Evolutionary conservation across 768 basidiomycete species (phyloP).

Genomic region (Cystofilobasidium capitatum): DNA sequence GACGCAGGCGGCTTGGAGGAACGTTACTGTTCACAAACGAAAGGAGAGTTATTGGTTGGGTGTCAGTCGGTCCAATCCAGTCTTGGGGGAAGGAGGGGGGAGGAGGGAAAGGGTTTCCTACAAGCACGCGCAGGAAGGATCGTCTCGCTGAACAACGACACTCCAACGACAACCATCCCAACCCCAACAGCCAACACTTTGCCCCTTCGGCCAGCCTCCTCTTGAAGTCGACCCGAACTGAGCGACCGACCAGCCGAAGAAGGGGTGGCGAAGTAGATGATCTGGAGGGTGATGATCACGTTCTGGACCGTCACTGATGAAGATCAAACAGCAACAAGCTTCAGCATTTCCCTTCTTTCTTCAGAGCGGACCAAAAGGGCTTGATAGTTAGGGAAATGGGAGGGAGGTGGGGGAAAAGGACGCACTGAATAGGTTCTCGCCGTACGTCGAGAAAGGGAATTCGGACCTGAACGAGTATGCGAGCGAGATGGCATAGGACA

Average conservation of each 20-base stretch:
- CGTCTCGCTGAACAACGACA: slow-evolving; percentile 32
- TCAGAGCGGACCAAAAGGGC: slow-evolving; percentile 25
- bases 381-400: slow-evolving; percentile 18
- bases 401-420: slow-evolving; percentile 45
- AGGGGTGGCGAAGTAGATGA: slow-evolving; percentile 45
- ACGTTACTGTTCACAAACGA: slow-evolving; percentile 47
- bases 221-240: background rate
- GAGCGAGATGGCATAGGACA: slow-evolving; percentile 78
- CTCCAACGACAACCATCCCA: slow-evolving; percentile 28
- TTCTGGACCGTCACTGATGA: slow-evolving; percentile 41
- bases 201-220: slow-evolving; percentile 6
- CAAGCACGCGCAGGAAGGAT: slow-evolving; percentile 35
- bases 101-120: no score
- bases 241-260: slow-evolving; percentile 41
- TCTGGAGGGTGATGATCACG: slow-evolving; percentile 75
- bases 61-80: background rate
- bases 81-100: no score
- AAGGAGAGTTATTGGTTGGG: slow-evolving; percentile 38
- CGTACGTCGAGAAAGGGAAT: slow-evolving; percentile 95
- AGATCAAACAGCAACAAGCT: background rate
- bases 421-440: slow-evolving; percentile 74
- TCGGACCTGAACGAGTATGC: slow-evolving; percentile 72
- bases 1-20: slow-evolving; percentile 74
- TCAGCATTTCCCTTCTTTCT: no score
- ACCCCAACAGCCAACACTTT: slow-evolving; percentile 31